Evolutionary conservation across 2,329 filamentous ascomycete species (phyloP), one percentile per base, ranked within the genome.

Genomic region (Aspergillus flavus): DNA sequence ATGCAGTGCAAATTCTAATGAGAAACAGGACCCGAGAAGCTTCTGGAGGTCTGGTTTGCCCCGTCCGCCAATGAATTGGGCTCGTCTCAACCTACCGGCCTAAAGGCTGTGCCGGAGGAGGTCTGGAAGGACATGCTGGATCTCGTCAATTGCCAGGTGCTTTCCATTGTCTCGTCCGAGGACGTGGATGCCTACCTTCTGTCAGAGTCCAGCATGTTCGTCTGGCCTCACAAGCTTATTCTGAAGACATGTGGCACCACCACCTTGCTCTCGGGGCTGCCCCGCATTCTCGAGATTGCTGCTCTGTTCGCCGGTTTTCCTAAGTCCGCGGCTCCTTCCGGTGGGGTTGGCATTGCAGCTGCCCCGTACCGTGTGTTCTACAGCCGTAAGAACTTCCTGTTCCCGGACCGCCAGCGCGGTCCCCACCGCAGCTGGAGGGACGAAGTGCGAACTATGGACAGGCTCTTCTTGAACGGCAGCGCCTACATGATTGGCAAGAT

Each of bases 401-500:
- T 96, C 78, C 95, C 95, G 1, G 92, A 97, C 75, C 92, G 93
- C 79, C 95, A 99, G 82, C 91, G 87, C 62, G 94, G 94, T 9
- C 95, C 95, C 60, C 95, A 99, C 80, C 91, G 93, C 66, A 98
- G 94, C 88, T 99, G 95, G 95, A 91, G 93, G 71, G 91, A 97
- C 76, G 95, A 99, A 78, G 94, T 98, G 74, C 91, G 90, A 72
- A 96, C 90, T 72, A 85, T 99, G 66, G 95, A 99, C 80, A 90
- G 91, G 76, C 92, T 94, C 79, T 97, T 99, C 76, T 85, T 91
- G 65, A 90, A 92, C 61, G 95, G 95, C 61, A 98, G 94, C 78
- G 95, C 95, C 57, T 99, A 99, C 80, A 97, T 98, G 94, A 96
- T 99, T 69, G 95, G 95, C 74, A 98, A 97, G 82, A 98, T 98